A percentile compares a stretch with the other conserved stretches of the same genome.
Evolutionary conservation across 1,284 basidiomycete genomes (phyloP).

Genomic region (Leucoagaricus sp.): DNA sequence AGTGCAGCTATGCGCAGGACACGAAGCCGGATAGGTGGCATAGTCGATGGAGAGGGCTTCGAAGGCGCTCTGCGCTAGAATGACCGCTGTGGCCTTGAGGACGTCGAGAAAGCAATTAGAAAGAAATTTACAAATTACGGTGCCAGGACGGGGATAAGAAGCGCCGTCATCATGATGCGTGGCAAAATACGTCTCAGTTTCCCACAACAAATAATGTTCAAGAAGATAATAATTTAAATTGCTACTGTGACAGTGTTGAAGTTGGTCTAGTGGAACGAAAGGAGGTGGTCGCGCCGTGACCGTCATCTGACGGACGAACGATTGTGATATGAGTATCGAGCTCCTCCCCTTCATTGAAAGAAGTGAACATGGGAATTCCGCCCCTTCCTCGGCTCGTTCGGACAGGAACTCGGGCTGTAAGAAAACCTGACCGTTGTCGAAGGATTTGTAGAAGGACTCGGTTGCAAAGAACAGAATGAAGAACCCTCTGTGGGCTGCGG

Average conservation of each 20-base stretch:
- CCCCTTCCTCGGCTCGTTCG: background rate
- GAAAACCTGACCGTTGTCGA: conserved; percentile 23
- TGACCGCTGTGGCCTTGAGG: no score
- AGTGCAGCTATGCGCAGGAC: conserved; percentile 22
- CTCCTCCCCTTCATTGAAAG: conserved; percentile 23
- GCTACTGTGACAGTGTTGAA: background rate
- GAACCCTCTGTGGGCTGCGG: conserved; percentile 41
- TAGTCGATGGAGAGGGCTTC: background rate
- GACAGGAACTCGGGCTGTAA: conserved; percentile 4
- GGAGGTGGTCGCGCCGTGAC: background rate
- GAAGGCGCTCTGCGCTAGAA: background rate
- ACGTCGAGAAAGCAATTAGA: background rate
- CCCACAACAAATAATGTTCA: background rate
- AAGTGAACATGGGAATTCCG: conserved; percentile 22
- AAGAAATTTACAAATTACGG: background rate
- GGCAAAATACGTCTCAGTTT: conserved; percentile 5
- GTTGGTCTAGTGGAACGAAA: background rate
- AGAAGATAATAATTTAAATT: background rate
- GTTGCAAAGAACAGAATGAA: conserved; percentile 44
- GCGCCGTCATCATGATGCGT: conserved; percentile 6
- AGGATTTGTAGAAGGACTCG: conserved; percentile 42
- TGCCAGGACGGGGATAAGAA: background rate
- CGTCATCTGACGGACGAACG: conserved; percentile 12
- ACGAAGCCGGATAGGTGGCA: conserved; percentile 1
- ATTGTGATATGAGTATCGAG: conserved; percentile 24